phyloP scores from a whole-genome alignment of 768 basidiomycete species.

The Tulasnella sp. region DNA sequence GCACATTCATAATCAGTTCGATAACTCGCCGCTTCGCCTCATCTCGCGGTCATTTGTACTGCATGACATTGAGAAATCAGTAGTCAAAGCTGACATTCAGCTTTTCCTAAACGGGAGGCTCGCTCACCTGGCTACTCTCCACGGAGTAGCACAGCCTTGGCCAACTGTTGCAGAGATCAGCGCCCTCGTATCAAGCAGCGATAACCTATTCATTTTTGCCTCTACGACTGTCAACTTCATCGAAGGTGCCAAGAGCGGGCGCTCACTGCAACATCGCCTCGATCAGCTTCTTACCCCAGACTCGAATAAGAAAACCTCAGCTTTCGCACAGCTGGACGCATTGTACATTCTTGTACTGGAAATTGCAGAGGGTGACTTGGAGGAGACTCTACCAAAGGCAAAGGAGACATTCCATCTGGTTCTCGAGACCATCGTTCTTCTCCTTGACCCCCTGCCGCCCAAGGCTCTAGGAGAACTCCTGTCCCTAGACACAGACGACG shows the following conservation, averaged over 20 bases:
- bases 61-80: not conserved
- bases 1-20: conserved; percentile 38
- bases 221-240: not conserved
- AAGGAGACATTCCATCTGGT: not conserved
- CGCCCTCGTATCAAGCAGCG: not conserved
- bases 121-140: not conserved
- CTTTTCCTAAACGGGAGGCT: conserved; percentile 10
- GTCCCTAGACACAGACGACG: not conserved
- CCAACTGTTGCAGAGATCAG: not conserved
- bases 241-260: not conserved
- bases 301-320: not conserved
- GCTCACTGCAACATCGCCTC: not conserved
- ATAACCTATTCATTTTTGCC: not conserved
- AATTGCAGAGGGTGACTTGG: not conserved
- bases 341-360: not conserved
- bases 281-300: not conserved
- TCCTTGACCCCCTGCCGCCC: not conserved
- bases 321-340: not conserved
- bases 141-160: not conserved
- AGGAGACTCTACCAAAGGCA: not conserved
- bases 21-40: not conserved
- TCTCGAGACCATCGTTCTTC: not conserved
- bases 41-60: not conserved
- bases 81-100: conserved; percentile 25
- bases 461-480: not conserved